Evolutionary conservation across 176 grass and related monocot species (phyloP).

Genomic region (Canna indica): DNA sequence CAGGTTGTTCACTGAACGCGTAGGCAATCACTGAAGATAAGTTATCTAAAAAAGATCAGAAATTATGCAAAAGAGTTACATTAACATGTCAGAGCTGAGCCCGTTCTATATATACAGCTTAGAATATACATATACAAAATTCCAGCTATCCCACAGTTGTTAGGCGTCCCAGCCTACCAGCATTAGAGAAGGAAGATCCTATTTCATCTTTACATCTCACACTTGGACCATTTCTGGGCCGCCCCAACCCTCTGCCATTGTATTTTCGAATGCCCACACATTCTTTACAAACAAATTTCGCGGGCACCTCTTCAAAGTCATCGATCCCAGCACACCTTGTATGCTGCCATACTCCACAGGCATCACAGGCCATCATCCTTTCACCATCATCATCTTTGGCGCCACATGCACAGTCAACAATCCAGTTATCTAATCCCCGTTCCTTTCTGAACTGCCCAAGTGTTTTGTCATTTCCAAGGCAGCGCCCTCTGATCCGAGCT

Average conservation of each 20-base stretch:
- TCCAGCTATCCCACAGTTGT: background rate
- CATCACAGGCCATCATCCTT: slow-evolving; percentile 90
- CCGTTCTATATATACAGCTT: background rate
- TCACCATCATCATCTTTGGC: slow-evolving; percentile 93
- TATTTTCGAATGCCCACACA: slow-evolving; percentile 31
- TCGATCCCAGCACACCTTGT: slow-evolving; percentile 79
- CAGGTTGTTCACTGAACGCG: too few species aligned
- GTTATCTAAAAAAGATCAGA: too few species aligned
- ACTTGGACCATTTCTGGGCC: background rate
- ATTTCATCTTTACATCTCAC: slow-evolving; percentile 6
- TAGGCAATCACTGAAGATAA: too few species aligned
- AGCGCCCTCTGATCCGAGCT: slow-evolving; percentile 49
- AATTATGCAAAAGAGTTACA: too few species aligned
- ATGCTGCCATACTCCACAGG: slow-evolving; percentile 90
- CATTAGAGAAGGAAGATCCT: background rate
- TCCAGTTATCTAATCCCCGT: slow-evolving; percentile 92
- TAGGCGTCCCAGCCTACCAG: background rate
- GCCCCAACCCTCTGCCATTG: slow-evolving; percentile 10
- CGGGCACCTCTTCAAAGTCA: slow-evolving; percentile 75
- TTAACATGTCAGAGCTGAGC: too few species aligned
- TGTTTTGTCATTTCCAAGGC: slow-evolving; percentile 41
- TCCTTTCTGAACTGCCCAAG: slow-evolving; percentile 81
- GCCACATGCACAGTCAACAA: slow-evolving; percentile 74
- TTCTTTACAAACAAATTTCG: slow-evolving; percentile 64
- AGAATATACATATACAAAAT: background rate